Evolutionary conservation across 129 eudicot species (phyloP).

Genomic region (Lonicera japonica): DNA sequence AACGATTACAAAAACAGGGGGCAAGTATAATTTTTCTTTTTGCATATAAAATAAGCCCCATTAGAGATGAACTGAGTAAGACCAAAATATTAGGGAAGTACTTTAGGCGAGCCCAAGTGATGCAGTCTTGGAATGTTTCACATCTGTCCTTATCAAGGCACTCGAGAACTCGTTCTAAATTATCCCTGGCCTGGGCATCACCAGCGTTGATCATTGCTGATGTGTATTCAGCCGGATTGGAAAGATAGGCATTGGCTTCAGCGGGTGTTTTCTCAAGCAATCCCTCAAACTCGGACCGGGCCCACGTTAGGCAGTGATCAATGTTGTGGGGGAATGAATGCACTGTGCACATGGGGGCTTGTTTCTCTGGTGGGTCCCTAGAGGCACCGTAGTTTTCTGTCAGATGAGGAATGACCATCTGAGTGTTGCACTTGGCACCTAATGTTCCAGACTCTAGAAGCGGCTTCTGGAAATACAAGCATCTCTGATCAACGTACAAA

Average conservation of each 20-base stretch:
- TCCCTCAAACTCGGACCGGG: conserved; percentile 94
- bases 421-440: conserved; percentile 93
- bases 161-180: conserved; percentile 66
- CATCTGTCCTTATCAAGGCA: conserved; percentile 83
- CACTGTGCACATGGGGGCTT: conserved; percentile 93
- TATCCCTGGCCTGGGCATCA: conserved; percentile 93
- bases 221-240: conserved; percentile 60
- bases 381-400: conserved; percentile 96
- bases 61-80: not conserved
- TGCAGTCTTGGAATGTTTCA: conserved; percentile 77
- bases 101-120: conserved; percentile 79
- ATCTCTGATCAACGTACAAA: conserved; percentile 84
- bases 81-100: conserved; percentile 16
- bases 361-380: conserved; percentile 91
- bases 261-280: conserved; percentile 85
- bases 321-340: conserved; percentile 94
- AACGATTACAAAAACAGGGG: too few relatives aligned
- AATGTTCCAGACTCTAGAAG: conserved; percentile 85
- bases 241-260: conserved; percentile 78
- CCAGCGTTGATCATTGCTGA: conserved; percentile 80
- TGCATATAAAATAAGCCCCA: too few relatives aligned
- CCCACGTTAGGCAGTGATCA: conserved; percentile 96
- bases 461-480: conserved; percentile 89
- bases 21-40: not conserved
- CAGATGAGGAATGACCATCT: conserved; percentile 88